Evolutionary conservation across 164 flowering plant species (phyloP), one percentile per base, ranked within the genome.

Genomic region (Macadamia integrifolia): DNA sequence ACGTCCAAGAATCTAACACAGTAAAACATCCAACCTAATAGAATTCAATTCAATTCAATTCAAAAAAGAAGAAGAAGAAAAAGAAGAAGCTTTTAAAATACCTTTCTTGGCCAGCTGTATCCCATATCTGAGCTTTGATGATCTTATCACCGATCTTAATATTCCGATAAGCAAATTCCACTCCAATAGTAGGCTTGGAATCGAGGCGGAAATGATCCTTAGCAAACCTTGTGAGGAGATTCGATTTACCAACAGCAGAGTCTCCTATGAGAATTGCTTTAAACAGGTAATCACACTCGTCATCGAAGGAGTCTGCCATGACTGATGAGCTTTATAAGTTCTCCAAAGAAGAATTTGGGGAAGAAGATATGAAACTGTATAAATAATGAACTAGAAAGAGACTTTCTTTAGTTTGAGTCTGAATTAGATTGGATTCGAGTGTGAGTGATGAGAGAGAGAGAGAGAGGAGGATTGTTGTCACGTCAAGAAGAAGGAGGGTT

Each of bases 41-140:
- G 40, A 35, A 35, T 35, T 35, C 18, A 14, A 4, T 12, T 17
- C 55, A 35, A 35, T 35, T 35, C 18, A 14, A 4, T 12, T 17
- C 55, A 53, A 53, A 60, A 1, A 17, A 14, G 15, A 13, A 11
- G 15, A 53, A 4, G 4, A 14, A 14, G 18, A 53, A 3, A 53
- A 53, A 14, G 6, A 46, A 46, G 50, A 8, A 46, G 13, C 6
- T 43, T 6, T 6, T 43, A 4, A 53, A 14, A 53, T 30, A 88
- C 93, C 90, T 75, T 83, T 88, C 93, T 80, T 88, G 93, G 42
- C 90, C 90, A 15, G 93, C 93, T 43, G 93, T 88, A 71, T 88
- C 93, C 93, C 93, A 88, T 73, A 88, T 83, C 66, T 88, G 93
- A 52, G 87, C 86, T 69, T 85, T 86, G 83, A 88, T 80, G 79